Evolutionary conservation across 116 monocot genomes (phyloP), one percentile per base, ranked within the genome.

Genomic region (Trichopus zeylanicus): DNA sequence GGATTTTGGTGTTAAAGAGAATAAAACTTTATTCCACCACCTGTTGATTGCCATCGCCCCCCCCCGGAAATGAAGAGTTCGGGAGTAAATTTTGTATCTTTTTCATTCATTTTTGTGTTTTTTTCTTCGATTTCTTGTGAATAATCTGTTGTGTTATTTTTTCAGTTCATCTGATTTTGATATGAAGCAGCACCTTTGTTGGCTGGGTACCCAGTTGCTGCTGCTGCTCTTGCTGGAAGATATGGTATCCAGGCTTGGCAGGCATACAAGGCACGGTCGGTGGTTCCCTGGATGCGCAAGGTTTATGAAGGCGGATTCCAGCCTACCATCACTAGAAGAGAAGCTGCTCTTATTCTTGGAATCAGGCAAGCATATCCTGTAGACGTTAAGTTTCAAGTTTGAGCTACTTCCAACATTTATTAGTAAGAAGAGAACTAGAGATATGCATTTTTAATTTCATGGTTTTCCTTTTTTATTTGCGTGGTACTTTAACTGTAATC

Each of bases 221-320:
- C 79, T 6, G 77, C 85, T 70, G 85, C 88, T 60, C 65, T 77
- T 42, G 88, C 85, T 29, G 79, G 82, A 31, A 64, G 75, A 59
- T 82, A 80, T 60, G 69, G 74, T 30, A 66, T 88, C 60, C 81
- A 79, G 33, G 93, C 85, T 16, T 92, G 87, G 83, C 68, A 92
- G 1, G 85, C 77, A 31, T 88, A 79, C 66, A 93, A 93, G 63
- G 48, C 70, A 20, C 71, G 77, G 1, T 85, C 85, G 1, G 32
- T 78, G 31, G 73, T 75, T 54, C 85, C 88, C 7, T 65, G 72
- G 34, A 62, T 80, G 71, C 81, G 88, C 11, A 85, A 58, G 57
- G 88, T 93, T 75, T 93, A 85, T 70, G 85, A 81, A 62, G 88
- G 93, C 49, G 88, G 93, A 9, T 93, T 93, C 46, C 88, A 93